Evolutionary conservation across 139 green algal genomes (phyloP), one percentile per base, ranked within the genome.

Genomic region (Trebouxia sp.): DNA sequence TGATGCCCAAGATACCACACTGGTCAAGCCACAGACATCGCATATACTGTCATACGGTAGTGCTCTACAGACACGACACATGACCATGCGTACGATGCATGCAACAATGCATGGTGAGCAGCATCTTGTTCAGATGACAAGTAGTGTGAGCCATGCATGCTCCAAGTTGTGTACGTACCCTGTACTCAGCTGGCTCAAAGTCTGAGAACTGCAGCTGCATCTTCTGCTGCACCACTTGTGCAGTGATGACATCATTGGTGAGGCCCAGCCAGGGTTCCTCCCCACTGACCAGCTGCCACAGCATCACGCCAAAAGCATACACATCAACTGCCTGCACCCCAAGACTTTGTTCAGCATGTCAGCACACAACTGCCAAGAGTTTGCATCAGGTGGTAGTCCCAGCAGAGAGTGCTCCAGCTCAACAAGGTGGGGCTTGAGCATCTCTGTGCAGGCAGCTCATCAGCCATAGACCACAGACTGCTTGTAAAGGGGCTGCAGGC

Each of bases 301-400:
- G 50, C 41, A 89, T 84, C 24, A 89, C 79, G 3, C 85, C 85
- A 82, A 89, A 89, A 5, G 85, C 85, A 75, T 89, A 89, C 58
- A 88, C 79, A 72, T 89, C 85, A 0, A 38, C 83, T 15, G 84
- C 74, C 42, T 77, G 67, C 35, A 66, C n/a, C 35, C n/a, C 53
- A 20, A 35, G 20, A 8, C 53, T 43, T 83, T 86, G 45, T 81
- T 88, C 43, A 88, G 38, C 11, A 88, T 66, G 8, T 82, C 84
- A n/a, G n/a, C n/a, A n/a, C n/a, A n/a, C n/a, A n/a, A n/a, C n/a
- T n/a, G n/a, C n/a, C n/a, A n/a, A n/a, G n/a, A n/a, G n/a, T n/a
- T n/a, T n/a, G n/a, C n/a, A n/a, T n/a, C n/a, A n/a, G n/a, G n/a
- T n/a, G n/a, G n/a, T n/a, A n/a, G n/a, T n/a, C n/a, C n/a, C n/a